Evolutionary conservation across 768 basidiomycete genomes (phyloP).

Genomic region (Plicaturopsis crispa): DNA sequence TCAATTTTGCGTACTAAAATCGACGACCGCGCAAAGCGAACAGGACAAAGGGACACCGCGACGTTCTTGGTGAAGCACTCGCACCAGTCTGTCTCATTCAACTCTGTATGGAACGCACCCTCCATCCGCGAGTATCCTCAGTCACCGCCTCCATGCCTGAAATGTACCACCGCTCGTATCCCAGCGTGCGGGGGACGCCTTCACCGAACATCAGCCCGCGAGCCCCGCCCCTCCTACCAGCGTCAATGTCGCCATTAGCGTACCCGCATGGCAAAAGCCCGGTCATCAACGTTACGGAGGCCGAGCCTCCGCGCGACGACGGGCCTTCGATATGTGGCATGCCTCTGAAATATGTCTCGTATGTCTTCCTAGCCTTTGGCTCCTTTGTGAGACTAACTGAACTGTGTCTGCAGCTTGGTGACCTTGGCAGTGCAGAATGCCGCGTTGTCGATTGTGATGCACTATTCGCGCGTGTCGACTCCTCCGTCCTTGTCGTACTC

Average conservation of each 20-base stretch:
- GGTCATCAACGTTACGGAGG: not conserved
- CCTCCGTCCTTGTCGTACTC: conserved; percentile 79
- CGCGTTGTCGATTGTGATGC: conserved; percentile 94
- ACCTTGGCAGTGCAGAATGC: conserved; percentile 94
- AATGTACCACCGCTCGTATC: conserved; percentile 58
- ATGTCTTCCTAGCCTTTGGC: conserved; percentile 22
- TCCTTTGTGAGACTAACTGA: conserved; percentile 6
- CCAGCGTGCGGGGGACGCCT: conserved; percentile 48
- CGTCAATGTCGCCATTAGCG: conserved; percentile 8
- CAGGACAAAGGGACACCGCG: no score
- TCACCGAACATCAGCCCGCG: conserved; percentile 25
- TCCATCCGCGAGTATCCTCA: not conserved
- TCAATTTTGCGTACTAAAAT: no score
- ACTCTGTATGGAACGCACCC: not conserved
- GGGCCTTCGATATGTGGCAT: conserved; percentile 58
- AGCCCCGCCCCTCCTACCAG: conserved; percentile 26
- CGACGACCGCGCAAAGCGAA: no score
- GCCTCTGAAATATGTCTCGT: conserved; percentile 80
- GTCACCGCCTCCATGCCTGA: conserved; percentile 24
- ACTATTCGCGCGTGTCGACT: conserved; percentile 91
- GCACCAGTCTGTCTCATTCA: no score
- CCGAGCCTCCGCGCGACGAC: conserved; percentile 10
- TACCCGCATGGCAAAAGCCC: conserved; percentile 9
- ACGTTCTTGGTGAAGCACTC: no score
- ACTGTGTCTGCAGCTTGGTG: conserved; percentile 43